These are phyloP conservation scores for Calonectria pseudoreteaudii DNA, from an alignment of 2,329 filamentous ascomycete species.

Conservation along the genomic window DNA sequence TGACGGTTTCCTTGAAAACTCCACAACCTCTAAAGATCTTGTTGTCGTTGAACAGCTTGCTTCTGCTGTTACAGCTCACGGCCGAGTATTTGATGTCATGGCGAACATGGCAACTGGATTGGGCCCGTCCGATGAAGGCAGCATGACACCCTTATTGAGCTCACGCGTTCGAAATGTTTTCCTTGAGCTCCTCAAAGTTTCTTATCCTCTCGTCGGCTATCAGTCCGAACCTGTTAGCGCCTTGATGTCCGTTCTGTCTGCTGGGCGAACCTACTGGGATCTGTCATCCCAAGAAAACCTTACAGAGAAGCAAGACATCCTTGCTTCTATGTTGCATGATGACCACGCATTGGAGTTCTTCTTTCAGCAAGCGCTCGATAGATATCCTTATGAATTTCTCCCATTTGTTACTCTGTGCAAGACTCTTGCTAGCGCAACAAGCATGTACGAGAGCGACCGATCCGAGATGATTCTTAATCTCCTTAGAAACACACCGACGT, in stretches of 20 bases:
- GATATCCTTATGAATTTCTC: constrained; percentile 87
- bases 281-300: constrained; percentile 53
- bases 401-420: constrained; percentile 82
- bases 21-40: constrained; percentile 63
- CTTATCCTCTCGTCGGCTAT: constrained; percentile 77
- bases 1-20: constrained; percentile 66
- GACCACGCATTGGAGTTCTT: constrained; percentile 65
- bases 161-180: constrained; percentile 73
- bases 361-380: constrained; percentile 76
- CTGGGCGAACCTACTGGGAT: constrained; percentile 66
- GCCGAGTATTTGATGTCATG: constrained; percentile 66
- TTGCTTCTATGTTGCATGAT: constrained; percentile 50
- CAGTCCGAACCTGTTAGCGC: constrained; percentile 76
- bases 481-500: constrained; percentile 75
- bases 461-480: constrained; percentile 70
- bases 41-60: constrained; percentile 65
- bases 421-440: constrained; percentile 62
- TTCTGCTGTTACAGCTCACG: constrained; percentile 59
- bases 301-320: constrained; percentile 47
- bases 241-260: constrained; percentile 73
- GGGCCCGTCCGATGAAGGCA: constrained; percentile 58
- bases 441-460: constrained; percentile 46
- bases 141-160: constrained; percentile 67
- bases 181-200: constrained; percentile 77
- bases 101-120: constrained; percentile 61